Percentiles rank a stretch among this genome's conserved stretches.
phyloP scores from a whole-genome alignment of 1,284 basidiomycete species.

The Kwoniella shivajii region DNA sequence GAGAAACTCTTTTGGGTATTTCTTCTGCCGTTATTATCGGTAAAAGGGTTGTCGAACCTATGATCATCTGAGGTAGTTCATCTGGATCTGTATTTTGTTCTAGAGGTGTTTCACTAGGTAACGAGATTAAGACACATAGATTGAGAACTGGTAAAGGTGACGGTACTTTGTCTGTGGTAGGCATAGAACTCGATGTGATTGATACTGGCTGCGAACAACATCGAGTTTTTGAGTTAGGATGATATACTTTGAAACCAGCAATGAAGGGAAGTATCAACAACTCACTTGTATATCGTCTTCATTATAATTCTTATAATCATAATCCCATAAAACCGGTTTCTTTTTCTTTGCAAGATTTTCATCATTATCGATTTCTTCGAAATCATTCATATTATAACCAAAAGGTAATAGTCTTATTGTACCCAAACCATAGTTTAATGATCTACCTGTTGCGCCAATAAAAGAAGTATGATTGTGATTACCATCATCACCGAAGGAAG shows the following conservation, averaged over 20 bases:
- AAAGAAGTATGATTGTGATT: neutral
- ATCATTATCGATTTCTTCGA: neutral
- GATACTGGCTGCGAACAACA: conserved; percentile 7
- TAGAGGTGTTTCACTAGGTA: conserved; percentile 3
- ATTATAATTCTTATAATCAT: neutral
- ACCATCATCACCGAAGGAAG: conserved; percentile 1
- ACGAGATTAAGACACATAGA: conserved; percentile 14
- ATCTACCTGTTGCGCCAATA: neutral
- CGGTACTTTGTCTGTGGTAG: neutral
- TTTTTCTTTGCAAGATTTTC: neutral
- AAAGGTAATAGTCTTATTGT: too few species aligned
- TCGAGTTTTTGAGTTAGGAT: neutral
- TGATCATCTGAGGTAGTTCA: conserved; percentile 21
- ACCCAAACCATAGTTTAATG: conserved; percentile 1
- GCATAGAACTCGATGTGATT: neutral
- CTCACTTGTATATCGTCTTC: neutral
- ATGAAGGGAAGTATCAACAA: neutral
- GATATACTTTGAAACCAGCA: too few species aligned
- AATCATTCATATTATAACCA: neutral
- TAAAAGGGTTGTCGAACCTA: conserved; percentile 15
- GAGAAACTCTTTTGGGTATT: neutral
- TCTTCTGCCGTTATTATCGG: conserved; percentile 1
- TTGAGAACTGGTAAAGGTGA: conserved; percentile 3
- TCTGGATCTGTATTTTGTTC: neutral
- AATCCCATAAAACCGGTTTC: conserved; percentile 14